Evolutionary conservation across 2,329 filamentous ascomycete species (phyloP), one percentile per base, ranked within the genome.

Genomic region (Exserohilum rostratum): DNA sequence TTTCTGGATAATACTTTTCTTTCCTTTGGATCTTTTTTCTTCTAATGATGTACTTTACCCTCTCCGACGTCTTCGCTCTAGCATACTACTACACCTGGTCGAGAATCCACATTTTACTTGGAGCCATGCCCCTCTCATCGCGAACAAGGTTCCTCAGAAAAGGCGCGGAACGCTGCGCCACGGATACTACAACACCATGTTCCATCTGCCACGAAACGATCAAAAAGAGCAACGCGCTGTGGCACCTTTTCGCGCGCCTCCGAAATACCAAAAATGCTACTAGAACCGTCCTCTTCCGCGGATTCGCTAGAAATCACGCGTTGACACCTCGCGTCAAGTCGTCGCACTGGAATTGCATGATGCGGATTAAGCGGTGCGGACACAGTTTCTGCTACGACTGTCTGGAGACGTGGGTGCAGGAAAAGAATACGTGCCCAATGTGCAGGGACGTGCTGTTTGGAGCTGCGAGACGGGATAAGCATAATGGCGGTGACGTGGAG

Each of bases 371-470:
- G 7, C 6, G 18, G n/a, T 52, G 50, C 13, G 50, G 50, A 9
- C 50, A 52, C 38, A 6, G 6, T 6, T 46, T 52, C 27, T 52
- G 50, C 29, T 40, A 25, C n/a, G 29, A 40, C 9, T 52, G 50
- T 15, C 30, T 52, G n/a, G 20, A 33, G 29, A 25, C 15, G 3
- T 52, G 50, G 50, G 17, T 46, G 3, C 11, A 10, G 27, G 29
- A 52, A 15, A 40, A 31, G 5, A 40, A 34, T 12, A 52, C 50
- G 2, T 52, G 50, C 12, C 50, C 50, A 2, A 46, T 46, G 35
- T 52, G 50, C 9, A 18, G 50, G 10, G 42, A 25, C 4, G 13
- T 30, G 22, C 35, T 52, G 6, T 46, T 52, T 18, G 12, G n/a
- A 17, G 39, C 37, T 3, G 12, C 20, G 27, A 20, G 7, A 34